Evolutionary conservation across 2,329 filamentous ascomycete species (phyloP).

Genomic region (Laburnicola sp.): DNA sequence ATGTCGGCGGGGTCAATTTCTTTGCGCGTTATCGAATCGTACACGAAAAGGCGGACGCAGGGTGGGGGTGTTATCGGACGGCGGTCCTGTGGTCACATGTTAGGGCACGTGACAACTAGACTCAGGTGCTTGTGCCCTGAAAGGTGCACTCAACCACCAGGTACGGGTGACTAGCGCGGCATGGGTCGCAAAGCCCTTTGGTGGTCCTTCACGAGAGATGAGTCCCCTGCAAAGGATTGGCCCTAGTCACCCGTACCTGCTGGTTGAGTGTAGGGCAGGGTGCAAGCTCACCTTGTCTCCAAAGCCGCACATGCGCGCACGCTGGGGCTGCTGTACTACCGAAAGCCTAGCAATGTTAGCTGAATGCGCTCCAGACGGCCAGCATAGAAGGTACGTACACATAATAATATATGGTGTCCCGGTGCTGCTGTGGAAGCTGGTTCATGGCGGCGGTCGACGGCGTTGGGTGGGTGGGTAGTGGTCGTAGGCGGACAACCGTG

Average conservation of each 20-base stretch:
- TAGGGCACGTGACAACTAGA: no score
- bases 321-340: constrained; percentile 86
- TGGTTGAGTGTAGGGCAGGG: constrained; percentile 18
- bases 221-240: constrained; percentile 9
- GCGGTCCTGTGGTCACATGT: constrained; percentile 66
- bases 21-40: constrained; percentile 71
- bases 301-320: constrained; percentile 98
- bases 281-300: constrained; percentile 78
- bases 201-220: no score
- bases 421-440: no score
- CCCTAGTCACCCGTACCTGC: constrained; percentile 21
- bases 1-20: constrained; percentile 80
- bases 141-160: no score
- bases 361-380: neutral
- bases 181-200: no score
- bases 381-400: no score
- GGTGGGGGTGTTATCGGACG: constrained; percentile 94
- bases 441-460: no score
- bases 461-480: no score
- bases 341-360: constrained; percentile 60
- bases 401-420: no score
- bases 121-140: no score
- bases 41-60: constrained; percentile 81
- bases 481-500: no score
- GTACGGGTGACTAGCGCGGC: no score